Evolutionary conservation across 306 rosid genomes (phyloP).

Genomic region (Vachellia pachyceras): DNA sequence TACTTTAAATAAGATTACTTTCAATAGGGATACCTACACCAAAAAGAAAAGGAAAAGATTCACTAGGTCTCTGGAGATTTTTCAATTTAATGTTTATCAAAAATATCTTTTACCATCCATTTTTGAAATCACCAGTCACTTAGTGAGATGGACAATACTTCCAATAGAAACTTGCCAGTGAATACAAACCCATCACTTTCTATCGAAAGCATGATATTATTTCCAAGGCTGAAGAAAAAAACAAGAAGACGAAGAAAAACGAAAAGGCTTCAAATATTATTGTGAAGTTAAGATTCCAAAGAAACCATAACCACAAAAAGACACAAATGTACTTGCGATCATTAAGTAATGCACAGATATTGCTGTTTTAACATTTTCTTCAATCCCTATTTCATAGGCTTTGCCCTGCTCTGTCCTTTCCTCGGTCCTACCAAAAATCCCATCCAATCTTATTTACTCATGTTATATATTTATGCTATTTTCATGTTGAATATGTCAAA

Average conservation of each 20-base stretch:
- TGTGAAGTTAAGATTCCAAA: slow-evolving; percentile 32
- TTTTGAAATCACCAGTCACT: not conserved
- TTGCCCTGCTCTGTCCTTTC: slow-evolving; percentile 20
- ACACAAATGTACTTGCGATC: not conserved
- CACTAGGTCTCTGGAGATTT: no score
- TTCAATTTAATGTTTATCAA: not conserved
- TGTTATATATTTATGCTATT: not conserved
- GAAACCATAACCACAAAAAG: slow-evolving; percentile 42
- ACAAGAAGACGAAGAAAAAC: not conserved
- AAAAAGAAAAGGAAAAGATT: no score
- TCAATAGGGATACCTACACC: no score
- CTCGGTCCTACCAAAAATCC: slow-evolving; percentile 3
- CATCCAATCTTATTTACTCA: not conserved
- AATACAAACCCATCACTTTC: not conserved
- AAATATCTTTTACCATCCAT: not conserved
- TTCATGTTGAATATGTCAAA: not conserved
- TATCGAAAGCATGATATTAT: not conserved
- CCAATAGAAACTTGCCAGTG: not conserved
- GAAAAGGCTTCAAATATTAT: slow-evolving; percentile 4
- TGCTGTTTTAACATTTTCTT: slow-evolving; percentile 10
- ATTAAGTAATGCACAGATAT: slow-evolving; percentile 21
- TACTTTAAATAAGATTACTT: no score
- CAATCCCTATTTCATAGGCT: not conserved
- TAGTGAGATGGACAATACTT: not conserved
- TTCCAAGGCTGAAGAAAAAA: not conserved